phyloP scores from a whole-genome alignment of 2,329 filamentous ascomycete genomes.

The Ceratocystis huliohia region DNA sequence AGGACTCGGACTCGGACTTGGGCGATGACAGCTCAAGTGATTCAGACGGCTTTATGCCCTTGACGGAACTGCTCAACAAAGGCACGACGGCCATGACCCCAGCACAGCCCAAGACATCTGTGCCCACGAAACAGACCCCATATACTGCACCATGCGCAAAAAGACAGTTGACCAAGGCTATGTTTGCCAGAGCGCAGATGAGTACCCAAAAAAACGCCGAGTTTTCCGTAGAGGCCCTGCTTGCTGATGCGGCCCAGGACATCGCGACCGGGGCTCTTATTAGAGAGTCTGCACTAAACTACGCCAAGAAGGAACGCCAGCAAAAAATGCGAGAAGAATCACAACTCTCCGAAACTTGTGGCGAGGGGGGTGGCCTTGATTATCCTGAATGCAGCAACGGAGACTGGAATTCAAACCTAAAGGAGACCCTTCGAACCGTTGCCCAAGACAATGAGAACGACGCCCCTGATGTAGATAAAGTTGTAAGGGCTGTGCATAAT shows the following conservation, averaged over 20 bases:
- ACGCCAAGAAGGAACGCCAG: background rate
- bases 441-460: constrained; percentile 17
- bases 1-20: constrained; percentile 61
- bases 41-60: constrained; percentile 45
- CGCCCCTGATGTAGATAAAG: constrained; percentile 19
- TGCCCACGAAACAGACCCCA: background rate
- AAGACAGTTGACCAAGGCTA: background rate
- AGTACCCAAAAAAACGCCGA: constrained; percentile 6
- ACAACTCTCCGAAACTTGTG: background rate
- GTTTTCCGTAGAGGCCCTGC: constrained; percentile 1
- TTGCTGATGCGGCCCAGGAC: constrained; percentile 15
- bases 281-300: background rate
- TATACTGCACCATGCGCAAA: background rate
- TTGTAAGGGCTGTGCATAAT: constrained; percentile 15
- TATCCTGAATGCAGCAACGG: background rate
- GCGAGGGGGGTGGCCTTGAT: background rate
- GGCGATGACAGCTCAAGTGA: constrained; percentile 50
- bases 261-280: background rate
- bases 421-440: constrained; percentile 10
- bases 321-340: constrained; percentile 4
- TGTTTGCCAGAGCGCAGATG: constrained; percentile 1
- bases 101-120: background rate
- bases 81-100: background rate
- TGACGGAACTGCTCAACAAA: constrained; percentile 4
- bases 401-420: constrained; percentile 7